These are phyloP conservation scores for Fomitopsis pinicola DNA, from an alignment of 1,284 basidiomycete genomes.

Conservation along the genomic window DNA sequence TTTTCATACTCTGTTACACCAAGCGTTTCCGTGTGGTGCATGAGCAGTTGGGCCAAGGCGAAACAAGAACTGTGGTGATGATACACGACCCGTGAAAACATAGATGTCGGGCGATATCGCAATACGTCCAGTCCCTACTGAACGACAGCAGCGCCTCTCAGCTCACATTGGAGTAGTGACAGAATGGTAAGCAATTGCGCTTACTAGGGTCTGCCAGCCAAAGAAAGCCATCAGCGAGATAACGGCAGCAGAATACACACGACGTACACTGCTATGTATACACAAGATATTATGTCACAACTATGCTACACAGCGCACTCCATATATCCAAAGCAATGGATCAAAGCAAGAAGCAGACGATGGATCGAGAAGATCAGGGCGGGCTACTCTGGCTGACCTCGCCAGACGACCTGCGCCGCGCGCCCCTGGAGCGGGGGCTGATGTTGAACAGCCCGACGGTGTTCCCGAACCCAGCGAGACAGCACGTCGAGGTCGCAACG, in stretches of 20 bases:
- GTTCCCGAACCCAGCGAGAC: conserved; percentile 75
- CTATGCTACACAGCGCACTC: not conserved
- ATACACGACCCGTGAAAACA: not conserved
- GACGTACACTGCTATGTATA: not conserved
- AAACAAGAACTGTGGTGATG: too few species aligned
- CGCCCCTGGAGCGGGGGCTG: not conserved
- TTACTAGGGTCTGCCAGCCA: not conserved
- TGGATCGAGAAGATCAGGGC: not conserved
- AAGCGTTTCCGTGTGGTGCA: too few species aligned
- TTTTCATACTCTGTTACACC: too few species aligned
- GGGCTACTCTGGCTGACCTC: not conserved
- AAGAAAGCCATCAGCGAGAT: not conserved
- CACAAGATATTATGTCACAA: not conserved
- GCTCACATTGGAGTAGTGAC: not conserved
- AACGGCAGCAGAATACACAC: not conserved
- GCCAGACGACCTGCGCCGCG: not conserved
- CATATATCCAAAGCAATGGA: not conserved
- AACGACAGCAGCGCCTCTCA: too few species aligned
- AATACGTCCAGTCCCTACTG: not conserved
- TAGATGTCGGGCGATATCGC: not conserved
- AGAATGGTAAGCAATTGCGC: too few species aligned
- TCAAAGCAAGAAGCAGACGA: not conserved
- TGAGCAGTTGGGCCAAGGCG: too few species aligned
- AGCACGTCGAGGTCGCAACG: conserved; percentile 42
- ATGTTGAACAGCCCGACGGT: conserved; percentile 61